phyloP scores from a whole-genome alignment of 345 rosid genomes.

The Salix caprea region DNA sequence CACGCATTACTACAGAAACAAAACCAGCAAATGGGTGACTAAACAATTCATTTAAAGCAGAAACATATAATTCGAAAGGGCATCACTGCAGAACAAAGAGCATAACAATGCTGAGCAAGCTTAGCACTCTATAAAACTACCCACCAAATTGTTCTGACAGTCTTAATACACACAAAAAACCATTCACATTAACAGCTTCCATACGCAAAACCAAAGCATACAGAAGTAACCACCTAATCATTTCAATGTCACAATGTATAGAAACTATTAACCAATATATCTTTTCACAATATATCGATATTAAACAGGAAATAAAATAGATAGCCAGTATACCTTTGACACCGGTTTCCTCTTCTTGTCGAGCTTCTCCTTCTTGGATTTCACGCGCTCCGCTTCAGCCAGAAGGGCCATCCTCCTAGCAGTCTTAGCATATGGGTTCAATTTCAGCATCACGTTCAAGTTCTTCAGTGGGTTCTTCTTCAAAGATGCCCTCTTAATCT shows the following conservation, averaged over 20 bases:
- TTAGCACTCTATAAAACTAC: too few relatives aligned
- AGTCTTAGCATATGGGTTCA: slow-evolving; percentile 94
- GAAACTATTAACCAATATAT: too few relatives aligned
- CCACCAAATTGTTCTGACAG: neutral
- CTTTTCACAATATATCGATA: too few relatives aligned
- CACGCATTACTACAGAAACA: too few relatives aligned
- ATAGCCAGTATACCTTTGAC: slow-evolving; percentile 51
- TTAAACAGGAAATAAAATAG: neutral
- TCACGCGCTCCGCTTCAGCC: slow-evolving; percentile 89
- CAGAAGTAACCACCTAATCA: neutral
- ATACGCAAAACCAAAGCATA: neutral
- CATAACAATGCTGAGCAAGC: too few relatives aligned
- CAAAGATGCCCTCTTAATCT: slow-evolving; percentile 61
- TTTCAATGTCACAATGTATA: neutral
- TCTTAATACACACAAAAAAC: neutral
- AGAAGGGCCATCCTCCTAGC: slow-evolving; percentile 89
- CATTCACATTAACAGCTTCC: neutral
- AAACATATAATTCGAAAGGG: too few relatives aligned
- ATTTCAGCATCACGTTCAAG: slow-evolving; percentile 66
- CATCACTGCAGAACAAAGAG: too few relatives aligned
- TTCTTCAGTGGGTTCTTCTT: slow-evolving; percentile 98
- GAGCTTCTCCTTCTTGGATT: slow-evolving; percentile 96
- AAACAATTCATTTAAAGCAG: too few relatives aligned
- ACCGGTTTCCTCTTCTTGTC: slow-evolving; percentile 70
- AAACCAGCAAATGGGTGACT: too few relatives aligned